Base-by-base conservation (phyloP, 495 filamentous ascomycete species). In the Talaromyces ruber region DNA sequence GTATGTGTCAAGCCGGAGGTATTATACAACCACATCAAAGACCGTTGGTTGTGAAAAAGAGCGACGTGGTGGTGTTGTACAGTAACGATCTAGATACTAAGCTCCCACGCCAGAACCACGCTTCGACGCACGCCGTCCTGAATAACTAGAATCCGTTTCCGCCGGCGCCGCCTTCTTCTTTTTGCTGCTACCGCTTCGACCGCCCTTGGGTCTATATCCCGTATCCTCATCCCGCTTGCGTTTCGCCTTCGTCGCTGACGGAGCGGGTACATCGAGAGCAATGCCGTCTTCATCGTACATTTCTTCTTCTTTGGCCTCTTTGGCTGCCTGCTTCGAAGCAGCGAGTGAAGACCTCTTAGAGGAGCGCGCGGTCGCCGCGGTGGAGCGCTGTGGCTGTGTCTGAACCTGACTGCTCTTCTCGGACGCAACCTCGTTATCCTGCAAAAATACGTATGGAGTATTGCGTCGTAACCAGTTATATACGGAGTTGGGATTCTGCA, bases 381-480 rank as follows among this genome's bases (percentile, higher is more conserved):
- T 75, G 28, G 73, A 34, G 30, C 76, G 72, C 53, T 28, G 24
- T 26, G 51, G 71, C 63, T 61, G 51, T 12, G 22, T 25, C 21
- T 54, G 75, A 74, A 72, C 58, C 68, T 74, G 56, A 64, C 74
- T 24, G 14, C 53, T 28, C 66, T 87, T 87, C 61, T 87, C 86
- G 8, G 84, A 84, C 24, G 72, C 76, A 32, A 74, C 73, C 69
- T 93, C 91, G 59, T 86, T 87, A 66, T 93, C 90, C 69, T 93
- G 89, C 0, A 95, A 75, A 74, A 93, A 94, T 22, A 88, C 87
- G 62, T 92, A 84, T 0, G 92, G 92, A 61, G 91, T 88, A 68
- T 95, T 84, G 62, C 86, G 84, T 34, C 90, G 84, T 24, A 97
- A 77, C 93, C 93, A 97, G 71, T 93, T 94, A 76, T 92, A 91